Percentiles rank a stretch among this genome's conserved stretches.
These are phyloP conservation scores for Nakaseomyces uthaithaninus DNA, from an alignment of 1,139 yeast genomes.

Conservation along the genomic window DNA sequence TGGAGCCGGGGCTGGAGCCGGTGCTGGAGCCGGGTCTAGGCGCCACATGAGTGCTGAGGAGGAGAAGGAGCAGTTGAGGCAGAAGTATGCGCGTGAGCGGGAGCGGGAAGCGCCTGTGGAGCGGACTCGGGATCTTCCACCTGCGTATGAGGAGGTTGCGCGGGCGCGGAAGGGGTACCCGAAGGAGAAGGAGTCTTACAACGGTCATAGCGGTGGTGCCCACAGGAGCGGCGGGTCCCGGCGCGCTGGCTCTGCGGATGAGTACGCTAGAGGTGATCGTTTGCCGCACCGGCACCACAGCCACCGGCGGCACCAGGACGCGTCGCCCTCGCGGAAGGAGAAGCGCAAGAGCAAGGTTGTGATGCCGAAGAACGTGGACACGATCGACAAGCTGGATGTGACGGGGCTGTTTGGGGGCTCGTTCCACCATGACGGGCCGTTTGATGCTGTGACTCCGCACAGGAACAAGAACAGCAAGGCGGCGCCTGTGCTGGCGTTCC, in stretches of 20 bases:
- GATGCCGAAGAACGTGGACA: conserved; percentile 49
- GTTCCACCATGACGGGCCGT: conserved; percentile 98
- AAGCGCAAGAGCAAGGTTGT: conserved; percentile 44
- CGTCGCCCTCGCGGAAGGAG: conserved; percentile 29
- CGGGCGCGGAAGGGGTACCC: conserved; percentile 30
- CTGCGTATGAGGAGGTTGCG: conserved; percentile 65
- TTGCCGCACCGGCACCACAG: conserved; percentile 6
- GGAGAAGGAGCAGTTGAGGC: conserved; percentile 30
- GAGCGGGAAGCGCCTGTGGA: conserved; percentile 8
- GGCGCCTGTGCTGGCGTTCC: conserved; percentile 94
- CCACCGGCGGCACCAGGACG: conserved; percentile 5
- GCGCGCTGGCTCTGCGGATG: conserved; percentile 2
- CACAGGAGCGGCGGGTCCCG: conserved; percentile 5
- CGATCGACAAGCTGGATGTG: conserved; percentile 90
- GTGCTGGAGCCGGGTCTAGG: conserved; percentile 11
- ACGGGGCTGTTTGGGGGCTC: conserved; percentile 93
- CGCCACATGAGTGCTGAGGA: conserved; percentile 32
- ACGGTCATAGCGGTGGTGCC: background rate
- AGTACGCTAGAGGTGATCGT: conserved; percentile 2
- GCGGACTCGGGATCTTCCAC: conserved; percentile 34
- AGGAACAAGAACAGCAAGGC: conserved; percentile 72
- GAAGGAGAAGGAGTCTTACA: conserved; percentile 16
- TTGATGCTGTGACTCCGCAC: conserved; percentile 96
- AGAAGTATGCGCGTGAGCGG: conserved; percentile 21
- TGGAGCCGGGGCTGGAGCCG: background rate